Evolutionary conservation across 805 yeast genomes (phyloP).

Genomic region (Tetrapisispora taiwanensis): DNA sequence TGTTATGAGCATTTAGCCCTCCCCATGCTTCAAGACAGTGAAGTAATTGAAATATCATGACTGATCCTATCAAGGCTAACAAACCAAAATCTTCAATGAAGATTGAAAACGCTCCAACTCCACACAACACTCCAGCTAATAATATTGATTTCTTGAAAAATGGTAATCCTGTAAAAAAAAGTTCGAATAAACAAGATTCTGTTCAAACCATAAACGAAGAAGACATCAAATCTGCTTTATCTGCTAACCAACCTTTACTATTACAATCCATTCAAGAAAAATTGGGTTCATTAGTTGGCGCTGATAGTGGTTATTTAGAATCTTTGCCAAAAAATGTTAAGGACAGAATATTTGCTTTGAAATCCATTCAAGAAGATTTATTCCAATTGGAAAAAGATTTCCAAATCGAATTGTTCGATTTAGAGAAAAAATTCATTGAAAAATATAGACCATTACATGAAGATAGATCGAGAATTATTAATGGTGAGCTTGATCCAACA

Average conservation of each 20-base stretch:
- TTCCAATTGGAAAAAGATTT: slow-evolving; percentile 81
- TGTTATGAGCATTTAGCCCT: too few species aligned
- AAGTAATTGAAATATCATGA: too few species aligned
- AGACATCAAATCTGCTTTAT: slow-evolving; percentile 37
- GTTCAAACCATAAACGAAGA: slow-evolving; percentile 70
- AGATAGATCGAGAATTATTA: slow-evolving; percentile 60
- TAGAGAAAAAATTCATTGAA: slow-evolving; percentile 69
- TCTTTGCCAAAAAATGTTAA: slow-evolving; percentile 62
- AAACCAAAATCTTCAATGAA: slow-evolving; percentile 42
- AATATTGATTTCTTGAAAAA: slow-evolving; percentile 60
- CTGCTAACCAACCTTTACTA: slow-evolving; percentile 68
- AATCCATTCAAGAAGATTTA: slow-evolving; percentile 69
- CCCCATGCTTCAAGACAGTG: too few species aligned
- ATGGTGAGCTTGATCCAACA: slow-evolving; percentile 69
- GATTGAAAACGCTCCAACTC: slow-evolving; percentile 90
- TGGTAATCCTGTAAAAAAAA: slow-evolving; percentile 38
- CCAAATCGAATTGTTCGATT: slow-evolving; percentile 75
- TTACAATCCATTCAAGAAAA: slow-evolving; percentile 85
- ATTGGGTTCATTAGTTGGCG: slow-evolving; percentile 74
- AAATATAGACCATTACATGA: slow-evolving; percentile 69
- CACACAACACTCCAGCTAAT: slow-evolving; percentile 95
- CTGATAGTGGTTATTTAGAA: slow-evolving; percentile 77
- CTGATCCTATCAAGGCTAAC: slow-evolving; percentile 71
- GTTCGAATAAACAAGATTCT: slow-evolving; percentile 21
- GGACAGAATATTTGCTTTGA: slow-evolving; percentile 70